phyloP scores from a whole-genome alignment of 2,329 filamentous ascomycete genomes.

The Xylariaceae sp. region DNA sequence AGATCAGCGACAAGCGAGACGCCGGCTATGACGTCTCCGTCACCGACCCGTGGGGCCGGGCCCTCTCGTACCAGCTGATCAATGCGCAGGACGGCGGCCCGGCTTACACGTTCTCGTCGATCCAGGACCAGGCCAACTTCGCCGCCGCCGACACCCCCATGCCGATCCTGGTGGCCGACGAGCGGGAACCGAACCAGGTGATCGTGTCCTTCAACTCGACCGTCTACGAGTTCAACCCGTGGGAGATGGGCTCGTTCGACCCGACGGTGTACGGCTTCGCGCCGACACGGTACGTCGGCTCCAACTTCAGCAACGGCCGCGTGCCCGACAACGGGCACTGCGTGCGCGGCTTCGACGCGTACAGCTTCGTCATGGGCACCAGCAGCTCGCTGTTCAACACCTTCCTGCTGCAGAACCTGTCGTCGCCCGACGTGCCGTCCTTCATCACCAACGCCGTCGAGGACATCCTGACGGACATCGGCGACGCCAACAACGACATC shows the following conservation, averaged over 20 bases:
- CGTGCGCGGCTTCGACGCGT: slow-evolving; percentile 79
- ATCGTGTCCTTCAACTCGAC: slow-evolving; percentile 73
- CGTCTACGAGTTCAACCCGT: slow-evolving; percentile 77
- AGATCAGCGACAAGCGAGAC: slow-evolving; percentile 62
- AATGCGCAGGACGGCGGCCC: slow-evolving; percentile 69
- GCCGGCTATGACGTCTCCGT: slow-evolving; percentile 68
- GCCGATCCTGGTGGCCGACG: slow-evolving; percentile 73
- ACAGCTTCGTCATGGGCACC: slow-evolving; percentile 83
- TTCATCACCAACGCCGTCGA: slow-evolving; percentile 55
- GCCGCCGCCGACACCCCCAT: slow-evolving; percentile 65
- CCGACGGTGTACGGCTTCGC: slow-evolving; percentile 72
- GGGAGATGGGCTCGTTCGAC: slow-evolving; percentile 78
- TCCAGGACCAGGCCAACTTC: slow-evolving; percentile 66
- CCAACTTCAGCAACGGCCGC: slow-evolving; percentile 67
- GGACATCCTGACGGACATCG: slow-evolving; percentile 57
- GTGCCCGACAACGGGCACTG: slow-evolving; percentile 62
- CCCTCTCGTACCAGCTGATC: slow-evolving; percentile 71
- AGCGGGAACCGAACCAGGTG: slow-evolving; percentile 62
- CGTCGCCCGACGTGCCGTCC: slow-evolving; percentile 45
- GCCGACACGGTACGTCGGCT: slow-evolving; percentile 71
- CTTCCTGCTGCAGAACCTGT: slow-evolving; percentile 67
- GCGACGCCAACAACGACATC: slow-evolving; percentile 68
- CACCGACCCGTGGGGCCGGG: slow-evolving; percentile 75
- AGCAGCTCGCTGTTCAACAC: slow-evolving; percentile 84
- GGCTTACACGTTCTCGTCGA: slow-evolving; percentile 73